Evolutionary conservation across 2,329 filamentous ascomycete genomes (phyloP), one percentile per base, ranked within the genome.

Genomic region (Xylaria sp.): DNA sequence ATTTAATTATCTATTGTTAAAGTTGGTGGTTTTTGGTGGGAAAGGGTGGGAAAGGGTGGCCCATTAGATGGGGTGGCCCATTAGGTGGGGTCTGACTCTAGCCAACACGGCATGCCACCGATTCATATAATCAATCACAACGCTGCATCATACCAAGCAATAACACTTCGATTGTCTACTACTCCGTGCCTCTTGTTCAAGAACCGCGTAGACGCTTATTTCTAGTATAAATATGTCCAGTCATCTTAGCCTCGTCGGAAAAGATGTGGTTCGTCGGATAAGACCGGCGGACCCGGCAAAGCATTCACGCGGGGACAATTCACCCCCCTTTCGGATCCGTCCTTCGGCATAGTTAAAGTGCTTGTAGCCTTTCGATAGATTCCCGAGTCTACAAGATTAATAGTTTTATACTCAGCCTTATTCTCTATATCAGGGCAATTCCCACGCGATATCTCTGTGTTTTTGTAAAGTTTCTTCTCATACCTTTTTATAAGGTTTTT

Each of bases 271-370:
- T 41, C 23, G 20, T 70, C 64, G 68, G 67, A 46, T 66, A 68
- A 70, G 51, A 61, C 46, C 65, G 48, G 68, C 70, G 71, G 70
- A 65, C 39, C 65, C 69, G 70, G 68, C 23, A 68, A 70, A 68
- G 62, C 25, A 34, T 66, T 59, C 63, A 70, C 50, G 70, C 69
- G 71, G 66, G 72, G 72, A 67, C 71, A 63, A 63, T 72, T 71
- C 69, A n/a, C 23, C 23, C 58, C 67, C 69, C 61, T 41, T 46
- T 64, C 66, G 73, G 74, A 58, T 76, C 75, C 74, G 73, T 73
- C 74, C 12, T 61, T 76, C 75, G 75, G 74, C 70, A 73, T 70
- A 68, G 67, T 65, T 60, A 66, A 7, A 44, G 10, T 20, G 18
- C 23, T n/a, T 18, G 20, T 12, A 18, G 37, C 10, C 10, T 28